Base-by-base conservation (phyloP, 805 yeast genomes). In the Cyberlindnera lachancei region DNA sequence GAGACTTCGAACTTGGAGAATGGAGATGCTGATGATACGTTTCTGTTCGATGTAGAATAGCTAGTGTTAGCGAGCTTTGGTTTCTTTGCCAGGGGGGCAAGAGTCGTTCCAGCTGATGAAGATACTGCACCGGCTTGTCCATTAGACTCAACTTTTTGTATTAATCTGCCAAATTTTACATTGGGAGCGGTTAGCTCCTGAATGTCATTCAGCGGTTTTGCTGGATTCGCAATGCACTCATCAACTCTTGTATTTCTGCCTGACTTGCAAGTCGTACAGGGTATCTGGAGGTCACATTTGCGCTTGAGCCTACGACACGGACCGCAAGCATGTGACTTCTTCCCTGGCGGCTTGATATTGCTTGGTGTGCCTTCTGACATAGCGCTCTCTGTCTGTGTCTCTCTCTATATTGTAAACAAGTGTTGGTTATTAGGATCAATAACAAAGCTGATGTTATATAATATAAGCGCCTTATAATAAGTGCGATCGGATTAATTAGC, bases 301-400 rank as follows among this genome's bases (percentile, higher is more conserved):
- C 55, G 32, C 35, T 50, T 50, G 16, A 50, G 37, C 9, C 55
- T 37, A 15, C 55, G 49, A 31, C 55, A 50, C 1, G 55, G 55
- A 1, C 55, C 55, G 37, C 55, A 50, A 8, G 55, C 53, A 22
- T 50, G 55, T 3, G 48, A 36, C 30, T 45, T 50, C 39, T 50
- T 50, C 6, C 31, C 31, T 11, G 31, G 7, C 5, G 31, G 20
- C 16, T 22, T 29, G 25, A 8, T 11, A 14, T 20, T 24, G 21
- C 21, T 10, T 7, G n/a, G n/a, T n/a, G n/a, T n/a, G n/a, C n/a
- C n/a, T n/a, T n/a, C n/a, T n/a, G n/a, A n/a, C n/a, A n/a, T n/a
- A n/a, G n/a, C n/a, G n/a, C n/a, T n/a, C n/a, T n/a, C n/a, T n/a
- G n/a, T n/a, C 5, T 13, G 15, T 15, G 15, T 25, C 27, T 14